A percentile compares a stretch with the other conserved stretches of the same genome.
Conservation (phyloP, 352 stramenopile species). For the Pythium rishiriense region DNA sequence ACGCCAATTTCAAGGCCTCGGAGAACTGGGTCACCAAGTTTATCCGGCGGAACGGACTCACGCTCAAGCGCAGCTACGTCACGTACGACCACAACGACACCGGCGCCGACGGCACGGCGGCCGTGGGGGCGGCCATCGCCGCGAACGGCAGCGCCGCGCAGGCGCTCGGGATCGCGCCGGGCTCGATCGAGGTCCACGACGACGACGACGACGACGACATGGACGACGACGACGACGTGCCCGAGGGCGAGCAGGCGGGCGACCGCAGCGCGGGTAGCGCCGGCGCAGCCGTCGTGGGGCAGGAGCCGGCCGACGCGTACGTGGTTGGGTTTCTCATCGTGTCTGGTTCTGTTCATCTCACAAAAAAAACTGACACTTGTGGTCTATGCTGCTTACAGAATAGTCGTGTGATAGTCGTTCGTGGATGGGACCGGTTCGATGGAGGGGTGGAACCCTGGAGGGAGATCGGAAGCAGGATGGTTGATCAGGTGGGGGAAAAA, state of each 20-base stretch:
- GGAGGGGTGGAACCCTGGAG: neutral
- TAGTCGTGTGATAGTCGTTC: constrained; percentile 10
- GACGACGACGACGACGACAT: constrained; percentile 19
- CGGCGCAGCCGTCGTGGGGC: neutral
- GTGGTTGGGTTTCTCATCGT: neutral
- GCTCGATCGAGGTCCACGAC: constrained; percentile 26
- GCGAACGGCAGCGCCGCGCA: neutral
- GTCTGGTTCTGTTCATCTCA: too few species aligned
- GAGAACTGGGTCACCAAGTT: constrained; percentile 88
- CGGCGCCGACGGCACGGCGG: neutral
- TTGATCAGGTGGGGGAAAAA: too few species aligned
- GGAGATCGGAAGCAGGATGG: neutral
- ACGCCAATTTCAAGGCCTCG: constrained; percentile 70
- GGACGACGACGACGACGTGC: constrained; percentile 15
- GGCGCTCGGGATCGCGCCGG: constrained; percentile 14
- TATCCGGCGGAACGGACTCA: constrained; percentile 73
- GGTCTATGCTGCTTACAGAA: constrained; percentile 8
- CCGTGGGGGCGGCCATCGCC: neutral
- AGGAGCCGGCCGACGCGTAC: constrained; percentile 12
- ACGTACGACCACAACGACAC: constrained; percentile 51
- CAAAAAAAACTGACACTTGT: constrained; percentile 5
- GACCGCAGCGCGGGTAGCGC: neutral
- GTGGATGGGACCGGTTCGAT: neutral
- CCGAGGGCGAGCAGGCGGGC: constrained; percentile 5
- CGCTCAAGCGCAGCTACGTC: constrained; percentile 76